Base-by-base conservation (phyloP, 495 filamentous ascomycete species). In the Penicillium steckii region DNA sequence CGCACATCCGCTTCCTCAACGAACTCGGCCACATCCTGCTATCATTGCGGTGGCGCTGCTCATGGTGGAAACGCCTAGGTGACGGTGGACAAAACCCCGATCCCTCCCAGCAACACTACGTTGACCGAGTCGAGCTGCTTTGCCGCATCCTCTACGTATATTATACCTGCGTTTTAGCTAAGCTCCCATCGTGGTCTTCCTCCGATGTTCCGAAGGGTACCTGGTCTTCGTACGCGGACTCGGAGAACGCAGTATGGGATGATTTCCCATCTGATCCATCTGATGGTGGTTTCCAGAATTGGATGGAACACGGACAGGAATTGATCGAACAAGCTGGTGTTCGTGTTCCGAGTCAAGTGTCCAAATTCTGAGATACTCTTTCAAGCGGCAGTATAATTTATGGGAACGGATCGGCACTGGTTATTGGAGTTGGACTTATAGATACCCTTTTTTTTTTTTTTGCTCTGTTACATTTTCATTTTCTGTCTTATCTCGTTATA, bases 81-180 rank as follows among this genome's bases (percentile, higher is more conserved):
- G 73, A 78, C 45, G 71, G 71, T 24, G 71, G 74, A 47, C 59
- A 60, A n/a, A 61, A 60, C 30, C 72, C 74, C 3, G 73, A 76
- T 40, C 71, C 74, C 0, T 68, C 56, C 23, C 67, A 72, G 54
- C 73, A 74, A 44, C 69, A 74, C 51, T 79, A 78, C 38, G 62
- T 75, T 12, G 74, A 78, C 32, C 69, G 75, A 12, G 74, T 75
- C 21, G 73, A 72, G 33, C 56, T 71, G n/a, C 72, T 79, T 15
- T 74, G 74, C 60, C 63, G 71, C 21, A 76, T 78, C 40, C 68
- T 79, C 8, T 78, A 79, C 56, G 74, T 77, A 17, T 79, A 77
- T 51, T 79, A 78, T 46, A 78, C 74, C 26, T 74, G 69, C 52
- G 74, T 76, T 18, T 50, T 72, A 44, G 74, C 73, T 4, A 79